Evolutionary conservation across 768 basidiomycete genomes (phyloP).

Genomic region (Sarcodon sp.): DNA sequence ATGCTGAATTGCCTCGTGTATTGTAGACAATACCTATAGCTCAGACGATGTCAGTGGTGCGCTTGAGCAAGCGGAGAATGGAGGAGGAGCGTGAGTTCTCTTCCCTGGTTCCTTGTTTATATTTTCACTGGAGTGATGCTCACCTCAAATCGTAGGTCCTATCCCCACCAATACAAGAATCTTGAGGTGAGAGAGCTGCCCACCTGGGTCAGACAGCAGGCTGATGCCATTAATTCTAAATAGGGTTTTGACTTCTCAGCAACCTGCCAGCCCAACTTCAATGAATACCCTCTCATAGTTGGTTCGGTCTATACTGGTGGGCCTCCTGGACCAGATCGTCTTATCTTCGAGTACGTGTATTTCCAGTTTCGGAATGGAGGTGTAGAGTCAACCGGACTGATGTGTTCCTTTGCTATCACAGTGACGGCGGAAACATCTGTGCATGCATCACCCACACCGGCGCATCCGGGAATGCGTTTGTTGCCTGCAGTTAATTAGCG

Average conservation of each 20-base stretch:
- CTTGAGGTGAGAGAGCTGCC: conserved; percentile 10
- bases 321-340: conserved; percentile 17
- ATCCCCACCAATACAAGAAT: conserved; percentile 16
- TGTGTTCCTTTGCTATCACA: neutral
- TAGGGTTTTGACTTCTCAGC: conserved; percentile 13
- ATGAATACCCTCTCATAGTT: conserved; percentile 13
- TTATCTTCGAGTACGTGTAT: conserved; percentile 12
- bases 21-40: conserved; percentile 7
- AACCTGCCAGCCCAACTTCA: conserved; percentile 9
- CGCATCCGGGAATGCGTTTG: conserved; percentile 8
- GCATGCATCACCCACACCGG: conserved; percentile 13
- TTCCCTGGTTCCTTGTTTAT: neutral
- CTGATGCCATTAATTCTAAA: neutral
- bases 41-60: conserved; percentile 9
- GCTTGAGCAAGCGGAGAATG: conserved; percentile 10
- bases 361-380: no score
- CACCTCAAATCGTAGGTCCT: conserved; percentile 6
- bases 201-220: no score
- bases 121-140: neutral
- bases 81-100: conserved; percentile 9
- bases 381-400: neutral
- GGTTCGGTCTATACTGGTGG: conserved; percentile 13
- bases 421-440: no score
- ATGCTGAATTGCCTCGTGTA: neutral
- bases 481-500: conserved; percentile 6